Evolutionary conservation across 352 stramenopile species (phyloP).

Genomic region (Pythium brachiatum): DNA sequence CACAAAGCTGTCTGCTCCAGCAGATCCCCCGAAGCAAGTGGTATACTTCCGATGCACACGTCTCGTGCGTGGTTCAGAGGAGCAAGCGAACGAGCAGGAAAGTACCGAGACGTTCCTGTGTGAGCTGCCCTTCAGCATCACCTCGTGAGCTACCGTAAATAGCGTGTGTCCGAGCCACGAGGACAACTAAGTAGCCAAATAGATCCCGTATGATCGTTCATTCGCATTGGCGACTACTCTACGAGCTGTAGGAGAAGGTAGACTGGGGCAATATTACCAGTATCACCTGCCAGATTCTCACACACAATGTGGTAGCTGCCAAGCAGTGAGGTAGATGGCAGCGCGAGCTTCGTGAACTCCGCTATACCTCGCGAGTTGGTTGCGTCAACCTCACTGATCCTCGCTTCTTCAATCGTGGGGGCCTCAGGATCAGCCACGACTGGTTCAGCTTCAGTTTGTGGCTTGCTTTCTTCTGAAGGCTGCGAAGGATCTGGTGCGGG

Average conservation of each 20-base stretch:
- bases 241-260: conserved; percentile 9
- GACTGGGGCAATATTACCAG: not conserved
- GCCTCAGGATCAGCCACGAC: not conserved
- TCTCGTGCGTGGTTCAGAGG: conserved; percentile 29
- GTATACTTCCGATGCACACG: conserved; percentile 54
- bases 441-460: not conserved
- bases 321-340: conserved; percentile 29
- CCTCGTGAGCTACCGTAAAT: conserved; percentile 8
- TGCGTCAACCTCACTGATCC: conserved; percentile 16
- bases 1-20: not conserved
- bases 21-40: conserved; percentile 26
- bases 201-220: not conserved
- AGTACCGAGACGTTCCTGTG: conserved; percentile 34
- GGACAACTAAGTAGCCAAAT: not conserved
- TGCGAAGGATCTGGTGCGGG: not conserved
- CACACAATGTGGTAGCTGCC: conserved; percentile 46
- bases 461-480: not conserved
- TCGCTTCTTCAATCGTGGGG: not conserved
- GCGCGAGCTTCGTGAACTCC: conserved; percentile 27
- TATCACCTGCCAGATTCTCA: conserved; percentile 32
- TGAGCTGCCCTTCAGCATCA: conserved; percentile 46
- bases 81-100: conserved; percentile 29
- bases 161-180: not conserved
- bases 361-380: conserved; percentile 27
- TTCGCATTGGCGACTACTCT: not conserved